Percentiles rank a stretch among this genome's conserved stretches.
These are phyloP conservation scores for Buddleja alternifolia DNA, from an alignment of 257 asterid species.

Conservation along the genomic window DNA sequence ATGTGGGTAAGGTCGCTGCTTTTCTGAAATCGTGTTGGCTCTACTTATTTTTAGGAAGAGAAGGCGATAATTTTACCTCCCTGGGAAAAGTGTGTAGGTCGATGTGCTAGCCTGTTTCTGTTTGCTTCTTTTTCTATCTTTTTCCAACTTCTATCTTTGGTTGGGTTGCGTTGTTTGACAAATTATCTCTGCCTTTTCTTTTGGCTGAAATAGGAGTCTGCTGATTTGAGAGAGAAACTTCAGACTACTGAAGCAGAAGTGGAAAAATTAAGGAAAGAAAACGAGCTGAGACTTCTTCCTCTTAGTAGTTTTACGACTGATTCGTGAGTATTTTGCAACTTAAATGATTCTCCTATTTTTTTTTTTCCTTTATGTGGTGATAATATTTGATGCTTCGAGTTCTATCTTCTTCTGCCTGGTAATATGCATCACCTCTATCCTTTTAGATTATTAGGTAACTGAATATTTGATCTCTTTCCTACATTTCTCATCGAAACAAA, in stretches of 20 bases:
- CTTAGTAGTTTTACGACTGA: constrained; percentile 55
- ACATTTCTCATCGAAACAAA: too few relatives aligned
- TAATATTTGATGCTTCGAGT: neutral
- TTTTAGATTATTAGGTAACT: neutral
- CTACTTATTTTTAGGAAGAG: too few relatives aligned
- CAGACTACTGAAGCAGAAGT: constrained; percentile 53
- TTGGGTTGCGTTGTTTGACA: constrained; percentile 9
- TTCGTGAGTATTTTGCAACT: constrained; percentile 50
- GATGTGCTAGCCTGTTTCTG: neutral
- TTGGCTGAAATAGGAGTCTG: constrained; percentile 54
- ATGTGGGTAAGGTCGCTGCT: neutral
- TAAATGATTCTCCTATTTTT: neutral
- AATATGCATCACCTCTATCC: constrained; percentile 5
- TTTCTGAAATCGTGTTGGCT: too few relatives aligned
- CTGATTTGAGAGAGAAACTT: constrained; percentile 64
- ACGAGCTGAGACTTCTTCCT: constrained; percentile 53
- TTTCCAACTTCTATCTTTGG: neutral
- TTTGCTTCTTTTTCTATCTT: neutral
- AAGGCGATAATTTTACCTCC: constrained; percentile 19
- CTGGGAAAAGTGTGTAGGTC: neutral
- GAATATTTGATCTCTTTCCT: neutral
- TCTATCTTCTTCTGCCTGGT: neutral
- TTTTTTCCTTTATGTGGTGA: neutral
- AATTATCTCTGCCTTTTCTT: constrained; percentile 2
- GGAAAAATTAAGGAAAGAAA: constrained; percentile 59